A percentile compares a stretch with the other conserved stretches of the same genome.
phyloP scores from a whole-genome alignment of 345 rosid species.

The Boechera stricta region DNA sequence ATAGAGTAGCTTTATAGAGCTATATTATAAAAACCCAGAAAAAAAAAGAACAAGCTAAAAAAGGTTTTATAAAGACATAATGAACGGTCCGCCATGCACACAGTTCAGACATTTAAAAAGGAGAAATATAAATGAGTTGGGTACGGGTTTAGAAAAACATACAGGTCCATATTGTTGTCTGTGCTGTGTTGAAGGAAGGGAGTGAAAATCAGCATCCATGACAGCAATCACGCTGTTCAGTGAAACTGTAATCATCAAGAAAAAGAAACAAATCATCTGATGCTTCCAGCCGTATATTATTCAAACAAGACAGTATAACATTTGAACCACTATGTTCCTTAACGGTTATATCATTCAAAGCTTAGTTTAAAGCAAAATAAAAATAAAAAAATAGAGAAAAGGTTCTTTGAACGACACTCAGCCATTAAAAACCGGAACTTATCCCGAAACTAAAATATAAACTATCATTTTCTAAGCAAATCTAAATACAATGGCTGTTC shows the following conservation, averaged over 20 bases:
- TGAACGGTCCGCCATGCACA: conserved; percentile 5
- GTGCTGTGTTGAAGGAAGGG: conserved; percentile 91
- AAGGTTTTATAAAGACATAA: conserved; percentile 20
- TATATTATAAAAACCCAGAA: background rate
- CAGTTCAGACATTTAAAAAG: conserved; percentile 5
- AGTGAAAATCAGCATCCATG: conserved; percentile 98
- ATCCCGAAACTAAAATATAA: background rate
- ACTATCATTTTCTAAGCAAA: conserved; percentile 18
- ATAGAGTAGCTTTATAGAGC: conserved; percentile 5
- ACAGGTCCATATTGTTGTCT: conserved; percentile 99
- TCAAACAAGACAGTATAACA: conserved; percentile 20
- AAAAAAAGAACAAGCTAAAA: background rate
- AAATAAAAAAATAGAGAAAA: background rate
- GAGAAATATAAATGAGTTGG: conserved; percentile 21
- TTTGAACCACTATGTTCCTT: conserved; percentile 9
- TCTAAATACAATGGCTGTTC: background rate
- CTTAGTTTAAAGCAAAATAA: conserved; percentile 1
- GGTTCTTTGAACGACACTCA: conserved; percentile 14
- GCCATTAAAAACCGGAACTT: conserved; percentile 5
- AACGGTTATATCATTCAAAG: conserved; percentile 3
- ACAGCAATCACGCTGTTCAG: conserved; percentile 97
- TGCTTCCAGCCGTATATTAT: conserved; percentile 24
- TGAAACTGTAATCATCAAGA: conserved; percentile 70
- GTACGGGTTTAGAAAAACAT: conserved; percentile 48
- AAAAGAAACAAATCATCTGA: conserved; percentile 28